These are phyloP conservation scores for Cadophora sp. DNA, from an alignment of 2,329 filamentous ascomycete species.

Conservation along the genomic window DNA sequence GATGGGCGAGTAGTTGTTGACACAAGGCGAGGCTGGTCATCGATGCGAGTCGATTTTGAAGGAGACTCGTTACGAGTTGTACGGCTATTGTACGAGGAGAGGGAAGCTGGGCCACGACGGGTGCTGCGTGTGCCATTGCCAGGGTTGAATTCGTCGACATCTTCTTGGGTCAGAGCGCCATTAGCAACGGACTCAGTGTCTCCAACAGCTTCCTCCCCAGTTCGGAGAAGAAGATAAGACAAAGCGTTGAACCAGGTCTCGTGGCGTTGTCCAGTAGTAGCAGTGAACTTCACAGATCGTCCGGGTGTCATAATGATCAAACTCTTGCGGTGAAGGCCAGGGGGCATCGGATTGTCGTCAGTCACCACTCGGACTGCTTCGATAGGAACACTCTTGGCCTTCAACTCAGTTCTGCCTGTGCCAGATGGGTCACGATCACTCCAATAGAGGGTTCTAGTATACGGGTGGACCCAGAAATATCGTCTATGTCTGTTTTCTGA, in stretches of 20 bases:
- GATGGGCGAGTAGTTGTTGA: conserved; percentile 40
- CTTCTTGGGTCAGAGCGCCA: conserved; percentile 63
- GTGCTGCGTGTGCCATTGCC: conserved; percentile 52
- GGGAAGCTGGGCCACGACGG: conserved; percentile 64
- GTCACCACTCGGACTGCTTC: conserved; percentile 88
- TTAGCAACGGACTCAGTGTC: conserved; percentile 65
- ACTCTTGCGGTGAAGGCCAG: conserved; percentile 93
- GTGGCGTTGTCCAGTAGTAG: conserved; percentile 89
- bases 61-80: conserved; percentile 72
- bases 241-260: conserved; percentile 99
- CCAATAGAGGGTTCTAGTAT: conserved; percentile 97
- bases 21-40: conserved; percentile 36
- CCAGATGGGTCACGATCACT: conserved; percentile 86
- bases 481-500: conserved; percentile 89
- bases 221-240: conserved; percentile 87
- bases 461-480: conserved; percentile 99
- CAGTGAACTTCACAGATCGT: conserved; percentile 90
- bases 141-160: conserved; percentile 84
- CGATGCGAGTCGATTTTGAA: conserved; percentile 45
- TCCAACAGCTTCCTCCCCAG: conserved; percentile 63
- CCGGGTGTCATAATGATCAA: conserved; percentile 89
- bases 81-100: conserved; percentile 83
- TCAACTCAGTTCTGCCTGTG: conserved; percentile 77
- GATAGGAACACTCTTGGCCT: conserved; percentile 89
- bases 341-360: conserved; percentile 94